phyloP scores from a whole-genome alignment of 768 basidiomycete genomes.

The Trametopsis cervina region DNA sequence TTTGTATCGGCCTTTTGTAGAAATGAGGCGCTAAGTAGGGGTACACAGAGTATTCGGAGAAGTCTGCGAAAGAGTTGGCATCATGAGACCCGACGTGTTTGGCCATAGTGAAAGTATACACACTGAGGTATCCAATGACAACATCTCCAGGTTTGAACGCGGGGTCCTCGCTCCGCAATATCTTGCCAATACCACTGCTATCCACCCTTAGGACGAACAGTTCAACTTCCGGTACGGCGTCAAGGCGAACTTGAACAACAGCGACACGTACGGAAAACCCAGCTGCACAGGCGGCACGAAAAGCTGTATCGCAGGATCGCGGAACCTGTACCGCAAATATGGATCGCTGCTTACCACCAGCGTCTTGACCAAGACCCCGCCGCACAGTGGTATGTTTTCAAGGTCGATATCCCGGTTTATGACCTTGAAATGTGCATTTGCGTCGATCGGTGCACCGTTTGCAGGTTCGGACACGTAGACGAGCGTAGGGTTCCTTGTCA shows the following conservation, averaged over 20 bases:
- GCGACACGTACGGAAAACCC: background rate
- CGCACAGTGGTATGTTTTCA: constrained; percentile 10
- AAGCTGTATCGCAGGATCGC: background rate
- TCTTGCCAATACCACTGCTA: background rate
- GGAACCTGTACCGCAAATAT: constrained; percentile 9
- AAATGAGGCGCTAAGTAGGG: background rate
- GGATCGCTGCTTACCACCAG: constrained; percentile 11
- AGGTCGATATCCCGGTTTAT: constrained; percentile 6
- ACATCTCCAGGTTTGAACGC: background rate
- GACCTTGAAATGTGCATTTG: background rate
- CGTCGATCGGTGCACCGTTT: background rate
- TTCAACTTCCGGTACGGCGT: background rate
- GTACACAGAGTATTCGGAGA: constrained; percentile 8
- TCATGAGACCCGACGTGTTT: background rate
- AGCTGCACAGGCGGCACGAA: background rate
- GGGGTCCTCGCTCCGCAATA: background rate
- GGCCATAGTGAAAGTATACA: background rate
- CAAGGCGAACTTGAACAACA: background rate
- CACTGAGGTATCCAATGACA: background rate
- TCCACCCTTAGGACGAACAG: background rate
- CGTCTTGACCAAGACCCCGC: constrained; percentile 14
- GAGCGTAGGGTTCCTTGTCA: background rate
- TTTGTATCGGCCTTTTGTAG: constrained; percentile 2
- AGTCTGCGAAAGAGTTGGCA: background rate
- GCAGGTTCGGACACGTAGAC: background rate